Percentiles rank a stretch among this genome's conserved stretches.
Conservation (phyloP, 768 basidiomycete species). For the Sarcodon aspratus region DNA sequence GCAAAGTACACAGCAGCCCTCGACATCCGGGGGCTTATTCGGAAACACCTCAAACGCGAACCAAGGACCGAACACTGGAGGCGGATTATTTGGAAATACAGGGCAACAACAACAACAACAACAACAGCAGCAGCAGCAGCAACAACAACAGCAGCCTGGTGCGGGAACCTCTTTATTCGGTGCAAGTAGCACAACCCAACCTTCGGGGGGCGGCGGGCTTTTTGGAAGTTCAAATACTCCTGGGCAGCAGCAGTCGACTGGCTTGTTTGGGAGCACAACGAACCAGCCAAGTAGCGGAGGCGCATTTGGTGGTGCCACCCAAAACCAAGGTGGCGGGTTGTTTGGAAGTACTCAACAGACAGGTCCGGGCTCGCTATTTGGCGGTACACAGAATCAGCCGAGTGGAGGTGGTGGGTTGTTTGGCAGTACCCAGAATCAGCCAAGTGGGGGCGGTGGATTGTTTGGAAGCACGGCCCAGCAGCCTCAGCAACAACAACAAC, state of each 20-base stretch:
- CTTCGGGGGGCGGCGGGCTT: conserved; percentile 9
- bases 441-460: conserved; percentile 7
- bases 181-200: not conserved
- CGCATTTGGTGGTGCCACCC: conserved; percentile 5
- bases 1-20: no score
- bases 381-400: no score
- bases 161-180: conserved; percentile 10
- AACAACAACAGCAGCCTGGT: conserved; percentile 1
- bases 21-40: no score
- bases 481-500: conserved; percentile 2
- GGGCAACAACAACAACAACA: conserved; percentile 2
- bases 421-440: conserved; percentile 11
- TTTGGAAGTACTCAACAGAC: conserved; percentile 9
- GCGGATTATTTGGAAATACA: conserved; percentile 8
- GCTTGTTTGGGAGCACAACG: conserved; percentile 5
- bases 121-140: conserved; percentile 1
- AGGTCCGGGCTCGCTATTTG: no score
- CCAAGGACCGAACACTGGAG: no score
- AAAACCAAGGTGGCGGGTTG: conserved; percentile 7
- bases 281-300: not conserved
- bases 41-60: no score
- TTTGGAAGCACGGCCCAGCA: conserved; percentile 6
- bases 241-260: conserved; percentile 1
- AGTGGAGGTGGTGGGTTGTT: not conserved
- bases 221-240: conserved; percentile 6